phyloP scores from a whole-genome alignment of 169 alveolate species.

The Perkinsus chesapeaki region DNA sequence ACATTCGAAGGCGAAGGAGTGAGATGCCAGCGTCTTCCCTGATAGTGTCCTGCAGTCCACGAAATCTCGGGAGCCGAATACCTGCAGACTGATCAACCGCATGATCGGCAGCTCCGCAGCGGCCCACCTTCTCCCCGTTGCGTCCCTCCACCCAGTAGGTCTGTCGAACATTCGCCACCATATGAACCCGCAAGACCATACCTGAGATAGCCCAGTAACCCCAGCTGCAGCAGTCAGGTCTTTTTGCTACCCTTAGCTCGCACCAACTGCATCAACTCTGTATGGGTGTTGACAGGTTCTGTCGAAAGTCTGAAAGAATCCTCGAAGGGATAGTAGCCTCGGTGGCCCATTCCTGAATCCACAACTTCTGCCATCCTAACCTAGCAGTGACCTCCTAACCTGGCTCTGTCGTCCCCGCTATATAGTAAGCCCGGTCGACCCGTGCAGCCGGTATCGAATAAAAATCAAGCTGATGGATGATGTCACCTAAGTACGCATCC shows the following conservation, averaged over 20 bases:
- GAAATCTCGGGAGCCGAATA: neutral
- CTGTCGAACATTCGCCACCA: neutral
- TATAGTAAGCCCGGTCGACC: neutral
- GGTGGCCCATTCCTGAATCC: neutral
- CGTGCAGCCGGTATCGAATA: neutral
- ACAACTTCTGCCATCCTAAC: neutral
- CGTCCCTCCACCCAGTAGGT: neutral
- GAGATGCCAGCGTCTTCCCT: neutral
- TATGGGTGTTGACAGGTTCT: neutral
- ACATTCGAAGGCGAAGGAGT: neutral
- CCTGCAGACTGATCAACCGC: neutral
- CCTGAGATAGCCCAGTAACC: neutral
- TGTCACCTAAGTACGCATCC: neutral
- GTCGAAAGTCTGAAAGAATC: neutral
- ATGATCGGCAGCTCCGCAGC: too few relatives aligned
- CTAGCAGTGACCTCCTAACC: neutral
- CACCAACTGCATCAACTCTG: neutral
- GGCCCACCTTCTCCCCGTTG: neutral
- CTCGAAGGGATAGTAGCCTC: neutral
- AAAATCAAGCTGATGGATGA: neutral
- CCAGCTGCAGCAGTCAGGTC: neutral
- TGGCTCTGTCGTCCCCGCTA: neutral
- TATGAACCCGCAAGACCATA: neutral
- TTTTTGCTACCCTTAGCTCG: neutral
- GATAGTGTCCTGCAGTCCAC: neutral